Percentiles rank a stretch among this genome's conserved stretches.
Evolutionary conservation across 371 early-diverging fungal genomes (phyloP).

Genomic region (Mycotypha africana): DNA sequence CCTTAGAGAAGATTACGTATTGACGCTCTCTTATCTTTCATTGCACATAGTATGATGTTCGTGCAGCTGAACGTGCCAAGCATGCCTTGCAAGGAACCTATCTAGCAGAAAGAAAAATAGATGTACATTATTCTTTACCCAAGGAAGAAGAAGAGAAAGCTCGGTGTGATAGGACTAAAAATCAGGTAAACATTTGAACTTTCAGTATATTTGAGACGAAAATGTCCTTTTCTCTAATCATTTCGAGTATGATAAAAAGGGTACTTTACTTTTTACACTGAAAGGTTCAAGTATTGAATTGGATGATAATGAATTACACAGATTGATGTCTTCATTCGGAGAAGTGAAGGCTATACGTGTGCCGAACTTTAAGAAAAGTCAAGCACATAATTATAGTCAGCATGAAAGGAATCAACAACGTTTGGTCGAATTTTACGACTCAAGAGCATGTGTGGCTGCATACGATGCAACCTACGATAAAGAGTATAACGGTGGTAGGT

Average conservation of each 20-base stretch:
- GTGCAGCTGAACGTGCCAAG: constrained; percentile 45
- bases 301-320: constrained; percentile 33
- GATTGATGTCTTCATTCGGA: constrained; percentile 38
- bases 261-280: constrained; percentile 46
- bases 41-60: constrained; percentile 39
- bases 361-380: constrained; percentile 25
- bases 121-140: constrained; percentile 57
- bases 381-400: constrained; percentile 3
- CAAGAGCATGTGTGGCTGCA: constrained; percentile 42
- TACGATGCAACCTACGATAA: constrained; percentile 28
- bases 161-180: constrained; percentile 45
- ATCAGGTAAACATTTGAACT: constrained; percentile 33
- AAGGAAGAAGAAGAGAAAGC: constrained; percentile 45
- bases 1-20: no score
- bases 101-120: constrained; percentile 41
- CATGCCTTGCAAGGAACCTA: constrained; percentile 32
- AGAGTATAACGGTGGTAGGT: constrained; percentile 34
- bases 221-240: no score
- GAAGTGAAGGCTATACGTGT: constrained; percentile 46
- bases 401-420: constrained; percentile 38
- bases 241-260: no score
- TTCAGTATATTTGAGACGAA: neutral
- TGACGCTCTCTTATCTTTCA: neutral
- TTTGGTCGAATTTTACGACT: constrained; percentile 52
- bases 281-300: constrained; percentile 29